phyloP scores from a whole-genome alignment of 2,329 filamentous ascomycete species.

The Sclerotinia spermophila region DNA sequence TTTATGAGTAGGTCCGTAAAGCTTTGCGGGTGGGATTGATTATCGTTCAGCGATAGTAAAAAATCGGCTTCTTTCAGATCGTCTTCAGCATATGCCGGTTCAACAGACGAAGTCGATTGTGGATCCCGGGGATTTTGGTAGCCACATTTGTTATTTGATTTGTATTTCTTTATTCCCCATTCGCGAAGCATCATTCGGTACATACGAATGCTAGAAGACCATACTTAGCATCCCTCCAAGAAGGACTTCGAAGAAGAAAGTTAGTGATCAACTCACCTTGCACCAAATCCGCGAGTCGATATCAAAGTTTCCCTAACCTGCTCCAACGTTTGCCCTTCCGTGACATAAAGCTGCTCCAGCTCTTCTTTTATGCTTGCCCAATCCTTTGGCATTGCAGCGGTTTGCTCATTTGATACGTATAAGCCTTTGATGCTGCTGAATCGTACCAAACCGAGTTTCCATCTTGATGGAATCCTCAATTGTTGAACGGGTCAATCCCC shows the following conservation, averaged over 20 bases:
- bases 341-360: conserved; percentile 24
- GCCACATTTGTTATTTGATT: conserved; percentile 16
- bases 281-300: conserved; percentile 22
- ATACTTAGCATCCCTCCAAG: not conserved
- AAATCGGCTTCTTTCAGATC: not conserved
- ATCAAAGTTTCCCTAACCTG: conserved; percentile 22
- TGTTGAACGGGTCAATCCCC: not conserved
- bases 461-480: not conserved
- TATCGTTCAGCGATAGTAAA: not conserved
- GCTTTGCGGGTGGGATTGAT: not conserved
- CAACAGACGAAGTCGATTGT: not conserved
- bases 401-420: conserved; percentile 9
- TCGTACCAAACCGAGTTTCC: not conserved
- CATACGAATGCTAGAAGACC: conserved; percentile 16
- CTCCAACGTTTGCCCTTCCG: conserved; percentile 21
- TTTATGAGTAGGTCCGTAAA: not conserved
- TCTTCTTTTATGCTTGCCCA: conserved; percentile 24
- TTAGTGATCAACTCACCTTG: conserved; percentile 21
- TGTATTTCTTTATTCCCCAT: conserved; percentile 21
- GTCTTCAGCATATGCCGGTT: not conserved
- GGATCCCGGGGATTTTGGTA: not conserved
- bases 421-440: not conserved
- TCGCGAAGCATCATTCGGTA: conserved; percentile 22
- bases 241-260: too few relatives aligned
- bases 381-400: conserved; percentile 23